phyloP scores from a whole-genome alignment of 192 early-diverging fungal genomes.

The Backusella circina region DNA sequence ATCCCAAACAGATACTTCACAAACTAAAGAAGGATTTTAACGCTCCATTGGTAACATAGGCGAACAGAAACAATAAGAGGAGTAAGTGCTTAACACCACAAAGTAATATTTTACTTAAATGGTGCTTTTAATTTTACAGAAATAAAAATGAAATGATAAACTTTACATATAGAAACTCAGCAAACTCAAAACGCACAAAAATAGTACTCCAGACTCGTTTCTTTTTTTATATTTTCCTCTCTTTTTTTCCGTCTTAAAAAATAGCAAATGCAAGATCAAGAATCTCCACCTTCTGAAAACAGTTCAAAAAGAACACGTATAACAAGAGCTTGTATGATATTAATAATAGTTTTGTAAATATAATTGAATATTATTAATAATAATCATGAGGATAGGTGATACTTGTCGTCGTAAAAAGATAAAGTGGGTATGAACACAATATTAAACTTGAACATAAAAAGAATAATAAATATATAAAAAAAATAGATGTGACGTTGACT shows the following conservation, averaged over 20 bases:
- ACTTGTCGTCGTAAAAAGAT: conserved; percentile 34
- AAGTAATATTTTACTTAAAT: too few species aligned
- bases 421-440: conserved; percentile 10
- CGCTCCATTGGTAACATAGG: too few species aligned
- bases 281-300: not conserved
- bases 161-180: too few species aligned
- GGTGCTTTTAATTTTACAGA: too few species aligned
- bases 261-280: not conserved
- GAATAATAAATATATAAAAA: not conserved
- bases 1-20: too few species aligned
- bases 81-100: too few species aligned
- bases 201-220: not conserved
- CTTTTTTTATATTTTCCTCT: not conserved
- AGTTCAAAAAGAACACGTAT: conserved; percentile 14
- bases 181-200: too few species aligned
- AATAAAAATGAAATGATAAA: too few species aligned
- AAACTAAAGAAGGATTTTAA: too few species aligned
- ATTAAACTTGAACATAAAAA: not conserved
- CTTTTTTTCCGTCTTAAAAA: not conserved
- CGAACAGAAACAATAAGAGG: too few species aligned
- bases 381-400: conserved; percentile 30
- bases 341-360: not conserved
- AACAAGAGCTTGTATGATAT: conserved; percentile 22
- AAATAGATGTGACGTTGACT: conserved; percentile 32
- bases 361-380: not conserved